Evolutionary conservation across 2,329 filamentous ascomycete species (phyloP).

Genomic region (Mycosphaerella arachidis): DNA sequence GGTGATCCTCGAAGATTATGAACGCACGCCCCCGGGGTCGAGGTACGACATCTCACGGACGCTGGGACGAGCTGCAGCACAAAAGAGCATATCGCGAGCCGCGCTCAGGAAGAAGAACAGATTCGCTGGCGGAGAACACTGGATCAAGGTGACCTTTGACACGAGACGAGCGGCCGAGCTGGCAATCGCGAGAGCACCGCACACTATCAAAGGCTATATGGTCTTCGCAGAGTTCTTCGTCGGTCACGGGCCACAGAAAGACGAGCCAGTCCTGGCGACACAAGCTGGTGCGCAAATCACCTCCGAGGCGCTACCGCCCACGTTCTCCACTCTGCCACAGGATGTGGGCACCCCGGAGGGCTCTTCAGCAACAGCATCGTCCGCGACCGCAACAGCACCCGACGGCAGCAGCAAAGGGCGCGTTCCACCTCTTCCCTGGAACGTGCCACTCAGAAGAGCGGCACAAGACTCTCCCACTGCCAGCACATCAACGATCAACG

Average conservation of each 20-base stretch:
- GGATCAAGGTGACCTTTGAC: constrained; percentile 63
- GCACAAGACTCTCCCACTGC: constrained; percentile 9
- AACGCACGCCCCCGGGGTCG: constrained; percentile 71
- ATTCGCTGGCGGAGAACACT: constrained; percentile 80
- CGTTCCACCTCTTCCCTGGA: background rate
- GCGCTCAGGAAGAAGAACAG: constrained; percentile 76
- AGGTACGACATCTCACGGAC: constrained; percentile 72
- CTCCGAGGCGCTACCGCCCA: constrained; percentile 24
- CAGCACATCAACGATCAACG: constrained; percentile 8
- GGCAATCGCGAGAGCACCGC: constrained; percentile 45
- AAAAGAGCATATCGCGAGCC: constrained; percentile 62
- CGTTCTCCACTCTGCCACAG: constrained; percentile 31
- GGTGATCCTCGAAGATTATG: constrained; percentile 87
- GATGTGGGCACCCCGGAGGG: constrained; percentile 26
- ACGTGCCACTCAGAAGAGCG: background rate
- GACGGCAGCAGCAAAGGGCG: constrained; percentile 2
- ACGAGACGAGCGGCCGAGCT: constrained; percentile 46
- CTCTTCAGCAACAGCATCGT: constrained; percentile 38
- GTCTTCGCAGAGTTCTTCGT: constrained; percentile 47
- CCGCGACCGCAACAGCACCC: constrained; percentile 36
- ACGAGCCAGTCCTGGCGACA: constrained; percentile 40
- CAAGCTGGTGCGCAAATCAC: constrained; percentile 32
- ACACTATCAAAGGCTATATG: constrained; percentile 44
- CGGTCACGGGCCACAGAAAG: constrained; percentile 41
- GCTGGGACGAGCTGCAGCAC: constrained; percentile 65